Evolutionary conservation across 345 rosid genomes (phyloP).

Genomic region (Pistacia atlantica): DNA sequence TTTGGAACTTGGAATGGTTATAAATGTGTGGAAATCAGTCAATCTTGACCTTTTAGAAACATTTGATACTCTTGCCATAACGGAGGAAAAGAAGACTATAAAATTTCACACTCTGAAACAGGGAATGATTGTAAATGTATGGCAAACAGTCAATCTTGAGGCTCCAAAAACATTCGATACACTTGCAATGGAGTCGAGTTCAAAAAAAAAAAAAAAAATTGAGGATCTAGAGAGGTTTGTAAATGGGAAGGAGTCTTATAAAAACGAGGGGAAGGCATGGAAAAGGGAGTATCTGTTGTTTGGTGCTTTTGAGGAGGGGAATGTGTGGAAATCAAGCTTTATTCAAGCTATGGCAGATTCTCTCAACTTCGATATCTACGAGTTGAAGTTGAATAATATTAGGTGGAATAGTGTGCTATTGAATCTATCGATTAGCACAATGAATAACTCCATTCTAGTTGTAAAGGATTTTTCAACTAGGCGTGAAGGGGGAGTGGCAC

Average conservation of each 20-base stretch:
- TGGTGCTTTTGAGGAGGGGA: slow-evolving; percentile 14
- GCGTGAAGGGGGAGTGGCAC: no score
- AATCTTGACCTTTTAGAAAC: no score
- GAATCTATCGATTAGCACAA: slow-evolving; percentile 26
- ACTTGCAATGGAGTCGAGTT: no score
- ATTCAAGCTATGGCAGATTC: slow-evolving; percentile 35
- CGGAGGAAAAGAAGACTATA: no score
- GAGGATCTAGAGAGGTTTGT: slow-evolving; percentile 36
- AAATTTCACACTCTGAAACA: no score
- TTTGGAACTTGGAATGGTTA: no score
- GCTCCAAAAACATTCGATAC: no score
- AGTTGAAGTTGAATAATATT: slow-evolving; percentile 32
- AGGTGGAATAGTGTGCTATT: slow-evolving; percentile 23
- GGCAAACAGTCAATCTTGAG: no score
- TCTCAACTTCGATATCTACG: slow-evolving; percentile 30
- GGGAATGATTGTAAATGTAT: no score
- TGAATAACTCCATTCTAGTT: slow-evolving; percentile 34
- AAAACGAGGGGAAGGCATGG: slow-evolving; percentile 36
- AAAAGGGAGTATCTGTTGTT: slow-evolving; percentile 33
- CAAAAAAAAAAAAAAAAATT: slow-evolving; percentile 22
- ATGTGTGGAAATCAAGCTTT: slow-evolving; percentile 32
- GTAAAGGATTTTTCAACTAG: slow-evolving; percentile 24
- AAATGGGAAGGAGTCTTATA: slow-evolving; percentile 30
- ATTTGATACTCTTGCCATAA: neutral
- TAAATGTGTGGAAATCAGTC: no score